Evolutionary conservation across 495 filamentous ascomycete genomes (phyloP).

Genomic region (Neurospora sp.): DNA sequence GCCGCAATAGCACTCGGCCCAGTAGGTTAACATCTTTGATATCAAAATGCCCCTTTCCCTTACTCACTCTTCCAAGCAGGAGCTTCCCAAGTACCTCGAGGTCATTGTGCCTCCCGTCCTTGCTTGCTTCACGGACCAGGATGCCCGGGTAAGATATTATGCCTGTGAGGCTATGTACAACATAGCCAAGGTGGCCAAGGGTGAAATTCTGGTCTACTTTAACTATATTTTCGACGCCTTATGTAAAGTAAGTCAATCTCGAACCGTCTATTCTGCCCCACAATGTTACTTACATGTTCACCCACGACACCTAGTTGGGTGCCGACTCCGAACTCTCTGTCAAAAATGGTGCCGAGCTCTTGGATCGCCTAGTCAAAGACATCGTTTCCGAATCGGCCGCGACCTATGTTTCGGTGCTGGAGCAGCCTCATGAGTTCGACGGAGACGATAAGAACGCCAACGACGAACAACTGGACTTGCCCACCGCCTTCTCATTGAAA

Average conservation of each 20-base stretch:
- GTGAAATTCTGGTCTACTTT: conserved; percentile 91
- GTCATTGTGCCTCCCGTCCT: conserved; percentile 93
- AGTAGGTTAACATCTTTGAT: conserved; percentile 42
- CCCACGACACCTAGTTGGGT: conserved; percentile 54
- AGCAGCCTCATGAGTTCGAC: conserved; percentile 43
- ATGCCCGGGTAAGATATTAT: conserved; percentile 96
- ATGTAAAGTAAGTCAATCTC: conserved; percentile 61
- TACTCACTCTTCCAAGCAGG: conserved; percentile 33
- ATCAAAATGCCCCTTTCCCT: not conserved
- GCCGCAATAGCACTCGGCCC: conserved; percentile 92
- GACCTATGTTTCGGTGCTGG: conserved; percentile 84
- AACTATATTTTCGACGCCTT: conserved; percentile 97
- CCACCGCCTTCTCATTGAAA: conserved; percentile 86
- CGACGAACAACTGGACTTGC: conserved; percentile 46
- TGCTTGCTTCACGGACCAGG: conserved; percentile 97
- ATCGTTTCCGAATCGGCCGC: conserved; percentile 96
- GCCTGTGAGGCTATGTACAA: conserved; percentile 99
- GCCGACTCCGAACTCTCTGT: conserved; percentile 95
- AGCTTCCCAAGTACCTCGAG: conserved; percentile 82
- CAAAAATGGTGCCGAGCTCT: conserved; percentile 94
- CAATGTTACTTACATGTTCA: conserved; percentile 2
- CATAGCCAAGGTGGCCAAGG: conserved; percentile 97
- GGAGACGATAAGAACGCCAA: conserved; percentile 38
- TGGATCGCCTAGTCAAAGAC: conserved; percentile 94
- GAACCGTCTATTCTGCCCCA: not conserved